Conservation (phyloP, 495 filamentous ascomycete species). For the Aspergillus sclerotioniger region DNA sequence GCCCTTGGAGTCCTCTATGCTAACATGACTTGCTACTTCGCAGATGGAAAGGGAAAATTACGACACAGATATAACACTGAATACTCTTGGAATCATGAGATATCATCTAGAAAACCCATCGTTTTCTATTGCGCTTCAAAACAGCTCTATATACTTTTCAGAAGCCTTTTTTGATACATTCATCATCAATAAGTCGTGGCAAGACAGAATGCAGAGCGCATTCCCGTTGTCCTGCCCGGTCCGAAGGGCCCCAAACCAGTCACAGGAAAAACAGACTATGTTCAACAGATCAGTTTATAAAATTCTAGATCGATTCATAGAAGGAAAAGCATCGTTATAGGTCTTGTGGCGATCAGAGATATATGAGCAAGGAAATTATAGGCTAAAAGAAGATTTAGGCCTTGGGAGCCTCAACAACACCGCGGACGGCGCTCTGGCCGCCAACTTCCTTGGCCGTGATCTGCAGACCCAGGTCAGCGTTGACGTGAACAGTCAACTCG, state of each 20-base stretch:
- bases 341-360: constrained; percentile 24
- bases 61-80: too few relatives aligned
- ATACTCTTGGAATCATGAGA: too few relatives aligned
- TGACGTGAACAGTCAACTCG: constrained; percentile 87
- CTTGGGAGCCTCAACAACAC: constrained; percentile 55
- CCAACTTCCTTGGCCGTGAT: constrained; percentile 83
- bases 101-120: constrained; percentile 11
- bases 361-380: constrained; percentile 20
- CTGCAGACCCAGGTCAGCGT: constrained; percentile 70
- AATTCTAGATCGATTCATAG: constrained; percentile 10
- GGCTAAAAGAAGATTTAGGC: constrained; percentile 6
- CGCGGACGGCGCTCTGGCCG: constrained; percentile 79
- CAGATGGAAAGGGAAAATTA: too few relatives aligned
- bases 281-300: constrained; percentile 4
- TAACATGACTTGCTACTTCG: too few relatives aligned
- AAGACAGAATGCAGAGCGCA: constrained; percentile 2
- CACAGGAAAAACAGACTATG: constrained; percentile 10
- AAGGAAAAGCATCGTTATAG: constrained; percentile 6
- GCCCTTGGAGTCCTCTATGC: too few relatives aligned
- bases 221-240: background rate
- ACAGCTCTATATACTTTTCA: constrained; percentile 25
- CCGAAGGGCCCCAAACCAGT: background rate
- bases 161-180: constrained; percentile 27
- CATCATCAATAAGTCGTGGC: constrained; percentile 26
- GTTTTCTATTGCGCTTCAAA: background rate